Conservation (phyloP, 495 filamentous ascomycete species). For the Sordaria brevicollis region DNA sequence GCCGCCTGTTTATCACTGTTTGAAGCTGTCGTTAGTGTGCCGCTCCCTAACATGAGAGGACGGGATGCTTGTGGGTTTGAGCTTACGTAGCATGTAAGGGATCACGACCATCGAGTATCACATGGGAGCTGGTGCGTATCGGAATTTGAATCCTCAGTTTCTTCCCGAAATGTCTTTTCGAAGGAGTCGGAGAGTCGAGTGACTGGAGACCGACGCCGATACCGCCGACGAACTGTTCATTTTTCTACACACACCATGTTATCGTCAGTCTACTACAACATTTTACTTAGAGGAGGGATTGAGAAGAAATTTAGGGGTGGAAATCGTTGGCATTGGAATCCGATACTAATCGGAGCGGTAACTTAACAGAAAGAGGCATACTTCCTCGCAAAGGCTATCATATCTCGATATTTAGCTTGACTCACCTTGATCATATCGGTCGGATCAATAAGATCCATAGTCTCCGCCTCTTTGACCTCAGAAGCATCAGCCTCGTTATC, state of each 20-base stretch:
- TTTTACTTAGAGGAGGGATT: not conserved
- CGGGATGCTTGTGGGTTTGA: not conserved
- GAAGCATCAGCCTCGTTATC: not conserved
- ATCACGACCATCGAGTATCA: not conserved
- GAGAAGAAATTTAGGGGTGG: not conserved
- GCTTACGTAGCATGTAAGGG: not conserved
- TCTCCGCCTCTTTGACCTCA: not conserved
- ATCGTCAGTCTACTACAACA: not conserved
- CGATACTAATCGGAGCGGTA: not conserved
- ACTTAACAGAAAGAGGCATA: not conserved
- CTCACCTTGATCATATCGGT: not conserved
- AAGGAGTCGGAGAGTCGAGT: not conserved
- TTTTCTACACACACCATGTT: not conserved
- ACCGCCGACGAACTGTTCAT: slow-evolving; percentile 5
- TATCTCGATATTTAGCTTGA: not conserved
- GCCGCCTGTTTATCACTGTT: not conserved
- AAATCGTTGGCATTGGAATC: not conserved
- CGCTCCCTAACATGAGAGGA: not conserved
- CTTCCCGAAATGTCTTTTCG: not conserved
- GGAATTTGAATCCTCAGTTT: not conserved
- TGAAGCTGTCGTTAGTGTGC: not conserved
- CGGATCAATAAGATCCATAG: not conserved
- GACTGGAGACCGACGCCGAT: not conserved
- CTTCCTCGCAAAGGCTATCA: not conserved
- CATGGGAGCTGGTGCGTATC: not conserved